phyloP scores from a whole-genome alignment of 352 stramenopile species.

The Sclerospora graminicola region DNA sequence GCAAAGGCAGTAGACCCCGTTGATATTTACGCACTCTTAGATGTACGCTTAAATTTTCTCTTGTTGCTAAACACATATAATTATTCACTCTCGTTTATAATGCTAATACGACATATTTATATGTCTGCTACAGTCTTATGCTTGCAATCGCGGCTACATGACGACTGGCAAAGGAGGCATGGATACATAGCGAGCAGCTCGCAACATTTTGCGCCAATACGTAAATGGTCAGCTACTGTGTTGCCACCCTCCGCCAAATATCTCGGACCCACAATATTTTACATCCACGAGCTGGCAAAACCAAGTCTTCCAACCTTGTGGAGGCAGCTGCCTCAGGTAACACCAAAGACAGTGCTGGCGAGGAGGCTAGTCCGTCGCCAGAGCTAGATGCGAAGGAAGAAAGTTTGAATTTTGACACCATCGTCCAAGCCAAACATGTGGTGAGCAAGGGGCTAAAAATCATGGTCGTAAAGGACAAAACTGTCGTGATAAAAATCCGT shows the following conservation, averaged over 20 bases:
- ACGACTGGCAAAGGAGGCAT: conserved; percentile 90
- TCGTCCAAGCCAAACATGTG: conserved; percentile 49
- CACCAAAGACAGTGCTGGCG: conserved; percentile 9
- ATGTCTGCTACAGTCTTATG: conserved; percentile 45
- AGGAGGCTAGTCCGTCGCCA: not conserved
- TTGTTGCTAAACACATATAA: too few species aligned
- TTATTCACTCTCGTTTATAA: too few species aligned
- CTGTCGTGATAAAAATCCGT: conserved; percentile 94
- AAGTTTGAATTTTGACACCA: conserved; percentile 61
- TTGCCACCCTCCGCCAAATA: conserved; percentile 89
- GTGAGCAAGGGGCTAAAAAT: conserved; percentile 80
- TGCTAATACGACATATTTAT: conserved; percentile 1
- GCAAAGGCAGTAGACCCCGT: conserved; percentile 19
- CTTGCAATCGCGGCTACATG: conserved; percentile 85
- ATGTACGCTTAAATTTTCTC: conserved; percentile 19
- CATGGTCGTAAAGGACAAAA: conserved; percentile 96
- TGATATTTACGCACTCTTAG: conserved; percentile 67
- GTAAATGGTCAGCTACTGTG: conserved; percentile 96
- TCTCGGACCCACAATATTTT: conserved; percentile 50
- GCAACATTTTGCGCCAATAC: conserved; percentile 97
- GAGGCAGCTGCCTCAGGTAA: conserved; percentile 8
- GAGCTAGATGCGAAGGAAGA: conserved; percentile 24
- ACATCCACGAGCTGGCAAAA: conserved; percentile 59
- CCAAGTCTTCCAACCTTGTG: conserved; percentile 43
- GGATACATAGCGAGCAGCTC: conserved; percentile 91